Evolutionary conservation across 148 eudicot genomes (phyloP).

Genomic region (Heliamphora exappendiculata): DNA sequence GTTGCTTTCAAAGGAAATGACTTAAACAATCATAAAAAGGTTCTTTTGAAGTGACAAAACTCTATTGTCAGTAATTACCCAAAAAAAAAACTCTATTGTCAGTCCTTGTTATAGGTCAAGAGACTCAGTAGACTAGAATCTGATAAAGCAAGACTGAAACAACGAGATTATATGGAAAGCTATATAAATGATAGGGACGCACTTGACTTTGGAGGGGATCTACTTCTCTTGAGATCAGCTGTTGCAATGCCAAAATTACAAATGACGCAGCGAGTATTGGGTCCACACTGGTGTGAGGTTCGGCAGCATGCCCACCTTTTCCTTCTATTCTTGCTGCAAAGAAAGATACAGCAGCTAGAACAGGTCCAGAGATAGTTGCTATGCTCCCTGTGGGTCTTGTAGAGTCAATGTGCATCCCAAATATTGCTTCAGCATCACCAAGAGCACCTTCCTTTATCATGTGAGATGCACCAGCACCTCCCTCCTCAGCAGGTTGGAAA

Average conservation of each 20-base stretch:
- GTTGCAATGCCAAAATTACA: slow-evolving; percentile 59
- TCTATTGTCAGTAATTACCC: neutral
- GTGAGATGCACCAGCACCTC: slow-evolving; percentile 81
- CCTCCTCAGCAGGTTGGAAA: slow-evolving; percentile 94
- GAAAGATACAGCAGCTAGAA: slow-evolving; percentile 51
- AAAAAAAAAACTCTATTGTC: no score
- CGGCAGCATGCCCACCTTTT: slow-evolving; percentile 79
- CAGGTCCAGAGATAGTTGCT: slow-evolving; percentile 51
- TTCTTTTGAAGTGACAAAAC: neutral
- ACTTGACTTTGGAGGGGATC: slow-evolving; percentile 76
- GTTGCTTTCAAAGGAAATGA: neutral
- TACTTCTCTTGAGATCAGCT: slow-evolving; percentile 67
- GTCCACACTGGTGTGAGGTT: slow-evolving; percentile 50
- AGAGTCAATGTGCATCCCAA: slow-evolving; percentile 68
- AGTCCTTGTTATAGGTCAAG: slow-evolving; percentile 1
- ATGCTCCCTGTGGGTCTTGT: slow-evolving; percentile 57
- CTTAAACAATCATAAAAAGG: neutral
- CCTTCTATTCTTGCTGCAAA: slow-evolving; percentile 71
- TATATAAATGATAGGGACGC: slow-evolving; percentile 7
- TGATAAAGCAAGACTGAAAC: slow-evolving; percentile 1
- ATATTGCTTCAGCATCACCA: slow-evolving; percentile 73
- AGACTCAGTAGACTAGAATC: neutral
- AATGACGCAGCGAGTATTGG: slow-evolving; percentile 61
- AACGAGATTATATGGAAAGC: neutral
- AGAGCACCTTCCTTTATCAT: slow-evolving; percentile 94